A percentile compares a stretch with the other conserved stretches of the same genome.
Conservation (phyloP, 202 grass and related monocot genomes). For the Saccharum hybrid region DNA sequence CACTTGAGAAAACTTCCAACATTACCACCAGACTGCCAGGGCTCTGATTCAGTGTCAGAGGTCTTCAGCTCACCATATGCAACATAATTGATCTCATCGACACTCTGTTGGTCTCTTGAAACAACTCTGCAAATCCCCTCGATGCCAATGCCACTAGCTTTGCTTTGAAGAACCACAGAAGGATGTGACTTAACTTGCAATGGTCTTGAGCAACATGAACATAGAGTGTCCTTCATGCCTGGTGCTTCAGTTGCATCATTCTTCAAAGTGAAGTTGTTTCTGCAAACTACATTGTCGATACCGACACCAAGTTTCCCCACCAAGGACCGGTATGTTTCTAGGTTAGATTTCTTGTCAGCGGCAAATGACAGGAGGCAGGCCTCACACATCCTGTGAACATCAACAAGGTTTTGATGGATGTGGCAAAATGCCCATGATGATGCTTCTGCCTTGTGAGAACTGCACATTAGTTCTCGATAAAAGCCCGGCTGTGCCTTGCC, state of each 20-base stretch:
- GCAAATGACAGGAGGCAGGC: slow-evolving; percentile 64
- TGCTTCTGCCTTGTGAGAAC: slow-evolving; percentile 68
- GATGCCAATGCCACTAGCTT: slow-evolving; percentile 13
- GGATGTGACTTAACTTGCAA: slow-evolving; percentile 37
- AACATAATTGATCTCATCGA: slow-evolving; percentile 46
- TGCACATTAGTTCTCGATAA: slow-evolving; percentile 68
- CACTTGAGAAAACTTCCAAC: slow-evolving; percentile 25
- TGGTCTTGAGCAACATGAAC: slow-evolving; percentile 45
- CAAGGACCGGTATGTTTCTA: slow-evolving; percentile 46
- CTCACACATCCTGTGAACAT: slow-evolving; percentile 69
- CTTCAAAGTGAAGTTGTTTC: slow-evolving; percentile 9
- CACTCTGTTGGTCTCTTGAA: slow-evolving; percentile 40
- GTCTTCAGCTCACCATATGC: slow-evolving; percentile 66
- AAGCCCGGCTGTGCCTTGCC: slow-evolving; percentile 52
- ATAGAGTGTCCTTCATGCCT: slow-evolving; percentile 40
- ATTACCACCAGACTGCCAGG: slow-evolving; percentile 20
- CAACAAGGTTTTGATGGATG: slow-evolving; percentile 61
- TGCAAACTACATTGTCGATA: slow-evolving; percentile 6
- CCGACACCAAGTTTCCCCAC: slow-evolving; percentile 44
- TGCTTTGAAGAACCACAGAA: slow-evolving; percentile 50
- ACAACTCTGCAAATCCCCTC: slow-evolving; percentile 40
- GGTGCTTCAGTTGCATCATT: slow-evolving; percentile 24
- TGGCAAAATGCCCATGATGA: slow-evolving; percentile 72
- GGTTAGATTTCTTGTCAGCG: slow-evolving; percentile 45
- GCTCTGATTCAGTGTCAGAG: slow-evolving; percentile 74